phyloP scores from a whole-genome alignment of 2,329 filamentous ascomycete genomes.

The Talaromyces funiculosus region DNA sequence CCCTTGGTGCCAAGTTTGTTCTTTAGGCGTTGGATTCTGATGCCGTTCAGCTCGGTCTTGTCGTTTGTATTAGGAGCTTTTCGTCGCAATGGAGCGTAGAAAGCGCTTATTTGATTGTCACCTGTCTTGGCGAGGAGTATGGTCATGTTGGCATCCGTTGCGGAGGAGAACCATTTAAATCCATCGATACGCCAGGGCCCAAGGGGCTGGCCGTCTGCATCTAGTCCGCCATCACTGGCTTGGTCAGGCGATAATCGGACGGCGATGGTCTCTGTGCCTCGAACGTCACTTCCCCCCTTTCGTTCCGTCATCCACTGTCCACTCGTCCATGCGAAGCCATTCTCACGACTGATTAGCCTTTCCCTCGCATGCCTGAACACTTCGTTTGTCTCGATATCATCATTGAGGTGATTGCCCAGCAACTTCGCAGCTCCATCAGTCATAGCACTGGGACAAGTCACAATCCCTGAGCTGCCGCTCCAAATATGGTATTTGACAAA shows the following conservation, averaged over 20 bases:
- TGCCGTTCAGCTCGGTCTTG: slow-evolving; percentile 54
- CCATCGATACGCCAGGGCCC: slow-evolving; percentile 58
- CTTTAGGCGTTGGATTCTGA: slow-evolving; percentile 64
- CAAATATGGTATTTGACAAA: slow-evolving; percentile 21
- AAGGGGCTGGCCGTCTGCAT: slow-evolving; percentile 35
- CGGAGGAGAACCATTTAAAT: slow-evolving; percentile 65
- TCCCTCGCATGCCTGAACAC: slow-evolving; percentile 19
- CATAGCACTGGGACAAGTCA: slow-evolving; percentile 25
- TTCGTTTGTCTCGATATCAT: slow-evolving; percentile 15
- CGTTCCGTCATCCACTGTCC: slow-evolving; percentile 76
- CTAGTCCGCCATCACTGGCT: slow-evolving; percentile 21
- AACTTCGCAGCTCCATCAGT: slow-evolving; percentile 25
- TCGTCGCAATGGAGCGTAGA: slow-evolving; percentile 58
- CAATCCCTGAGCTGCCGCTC: slow-evolving; percentile 22
- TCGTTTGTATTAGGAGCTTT: slow-evolving; percentile 15
- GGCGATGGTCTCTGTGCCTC: slow-evolving; percentile 60
- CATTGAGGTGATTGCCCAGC: slow-evolving; percentile 19
- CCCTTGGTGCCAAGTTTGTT: slow-evolving; percentile 66
- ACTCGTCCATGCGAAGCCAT: slow-evolving; percentile 57
- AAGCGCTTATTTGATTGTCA: slow-evolving; percentile 50
- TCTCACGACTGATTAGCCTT: slow-evolving; percentile 49
- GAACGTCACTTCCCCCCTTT: slow-evolving; percentile 63
- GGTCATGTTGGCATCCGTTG: slow-evolving; percentile 60
- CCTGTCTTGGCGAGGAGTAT: slow-evolving; percentile 57
- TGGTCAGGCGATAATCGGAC: slow-evolving; percentile 21